A percentile compares a stretch with the other conserved stretches of the same genome.
Evolutionary conservation across 2,329 filamentous ascomycete species (phyloP).

Genomic region (Ophiocordyceps sinensis): DNA sequence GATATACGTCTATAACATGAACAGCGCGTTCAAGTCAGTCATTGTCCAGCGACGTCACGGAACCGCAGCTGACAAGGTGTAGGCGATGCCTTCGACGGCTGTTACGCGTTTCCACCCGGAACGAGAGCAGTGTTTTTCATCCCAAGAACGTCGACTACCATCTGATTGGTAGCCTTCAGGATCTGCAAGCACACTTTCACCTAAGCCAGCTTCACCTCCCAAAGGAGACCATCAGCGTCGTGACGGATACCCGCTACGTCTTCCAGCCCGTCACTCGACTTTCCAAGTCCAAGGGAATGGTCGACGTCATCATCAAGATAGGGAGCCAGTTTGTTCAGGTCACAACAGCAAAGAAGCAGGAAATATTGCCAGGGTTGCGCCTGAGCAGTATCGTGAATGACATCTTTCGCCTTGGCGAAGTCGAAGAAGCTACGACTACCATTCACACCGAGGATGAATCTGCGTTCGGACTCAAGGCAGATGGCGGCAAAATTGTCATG

Average conservation of each 20-base stretch:
- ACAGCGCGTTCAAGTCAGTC: conserved; percentile 45
- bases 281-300: conserved; percentile 56
- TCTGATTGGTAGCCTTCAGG: conserved; percentile 48
- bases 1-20: conserved; percentile 61
- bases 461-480: conserved; percentile 51
- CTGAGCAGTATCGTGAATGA: conserved; percentile 54
- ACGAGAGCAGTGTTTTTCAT: conserved; percentile 45
- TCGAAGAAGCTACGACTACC: conserved; percentile 51
- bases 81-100: conserved; percentile 50
- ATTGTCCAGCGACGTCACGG: neutral
- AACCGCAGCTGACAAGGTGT: neutral
- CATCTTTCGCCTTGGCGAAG: conserved; percentile 52
- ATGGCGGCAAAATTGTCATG: conserved; percentile 58
- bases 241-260: conserved; percentile 50
- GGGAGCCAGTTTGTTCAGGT: conserved; percentile 57
- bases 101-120: conserved; percentile 45
- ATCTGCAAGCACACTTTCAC: conserved; percentile 52
- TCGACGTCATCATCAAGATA: conserved; percentile 54
- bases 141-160: conserved; percentile 52
- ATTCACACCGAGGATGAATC: conserved; percentile 52
- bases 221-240: conserved; percentile 55
- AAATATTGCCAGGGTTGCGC: conserved; percentile 47
- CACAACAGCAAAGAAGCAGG: conserved; percentile 54
- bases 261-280: conserved; percentile 51
- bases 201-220: conserved; percentile 51